Conservation (phyloP, 345 rosid species). For the Hibiscus trionum region DNA sequence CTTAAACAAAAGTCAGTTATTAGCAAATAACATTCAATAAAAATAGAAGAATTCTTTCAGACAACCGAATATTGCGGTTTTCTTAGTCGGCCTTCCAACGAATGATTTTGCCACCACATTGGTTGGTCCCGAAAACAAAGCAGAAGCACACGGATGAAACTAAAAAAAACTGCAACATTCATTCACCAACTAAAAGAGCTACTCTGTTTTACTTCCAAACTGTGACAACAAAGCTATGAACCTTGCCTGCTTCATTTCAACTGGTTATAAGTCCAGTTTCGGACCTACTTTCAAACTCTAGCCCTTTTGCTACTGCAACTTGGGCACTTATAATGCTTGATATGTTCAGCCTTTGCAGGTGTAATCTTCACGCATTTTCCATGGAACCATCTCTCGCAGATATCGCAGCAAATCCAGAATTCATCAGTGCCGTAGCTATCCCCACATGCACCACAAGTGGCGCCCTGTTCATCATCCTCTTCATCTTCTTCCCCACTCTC, state of each 20-base stretch:
- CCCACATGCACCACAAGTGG: background rate
- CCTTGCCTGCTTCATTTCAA: background rate
- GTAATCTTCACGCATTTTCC: background rate
- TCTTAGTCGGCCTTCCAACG: too few relatives aligned
- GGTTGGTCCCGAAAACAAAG: too few relatives aligned
- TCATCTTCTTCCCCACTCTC: background rate
- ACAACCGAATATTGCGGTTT: too few relatives aligned
- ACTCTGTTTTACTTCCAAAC: background rate
- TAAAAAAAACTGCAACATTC: background rate
- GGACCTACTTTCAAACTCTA: background rate
- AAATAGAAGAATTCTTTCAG: too few relatives aligned
- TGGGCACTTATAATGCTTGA: background rate
- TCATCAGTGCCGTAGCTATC: background rate
- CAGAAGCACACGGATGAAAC: constrained; percentile 6
- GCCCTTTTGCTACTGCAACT: background rate
- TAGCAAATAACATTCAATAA: too few relatives aligned
- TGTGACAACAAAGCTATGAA: background rate
- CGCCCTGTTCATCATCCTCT: background rate
- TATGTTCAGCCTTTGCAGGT: background rate
- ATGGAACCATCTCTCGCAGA: background rate
- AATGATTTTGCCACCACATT: too few relatives aligned
- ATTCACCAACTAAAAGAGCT: background rate
- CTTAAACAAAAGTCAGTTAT: too few relatives aligned
- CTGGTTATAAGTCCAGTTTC: background rate
- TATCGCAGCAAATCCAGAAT: background rate